Base-by-base conservation (phyloP, 305 asterid genomes). In the Salvia sclarea region DNA sequence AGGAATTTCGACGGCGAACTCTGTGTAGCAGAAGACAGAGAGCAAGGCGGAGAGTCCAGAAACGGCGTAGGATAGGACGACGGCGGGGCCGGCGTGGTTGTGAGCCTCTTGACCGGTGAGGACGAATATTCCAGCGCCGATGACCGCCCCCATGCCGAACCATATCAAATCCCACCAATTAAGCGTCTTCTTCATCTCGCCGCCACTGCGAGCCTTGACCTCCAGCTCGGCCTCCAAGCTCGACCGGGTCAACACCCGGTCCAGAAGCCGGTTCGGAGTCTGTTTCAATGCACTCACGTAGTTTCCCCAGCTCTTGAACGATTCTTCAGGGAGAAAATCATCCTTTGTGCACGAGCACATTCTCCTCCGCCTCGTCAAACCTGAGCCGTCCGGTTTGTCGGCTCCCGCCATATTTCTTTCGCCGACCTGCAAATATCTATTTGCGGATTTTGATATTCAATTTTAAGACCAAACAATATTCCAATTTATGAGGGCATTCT, bases 61-160 rank as follows among this genome's bases (percentile, higher is more conserved):
- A 17, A 90, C 74, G 0, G 76, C 88, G 66, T 76, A 91, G 4
- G 96, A 91, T 0, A 91, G 72, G 24, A 91, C 89, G 43, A 88
- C 95, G 16, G 97, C 89, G 1, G 96, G 96, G 24, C 97, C 97
- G 28, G 96, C 91, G n/a, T 49, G 63, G 0, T 45, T 3, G 17
- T 35, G 61, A 0, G 96, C 96, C 81, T 88, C 97, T 12, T 61
- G 83, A 1, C 95, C 96, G 20, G 95, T 88, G 64, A 91, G 90
- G 17, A 91, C 96, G 67, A 91, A 91, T 56, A 91, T 87, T 10
- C 97, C 96, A 21, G 97, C 86, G 14, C 96, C 96, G 66, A 91
- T 85, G 33, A 91, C 95, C 12, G 95, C 91, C 3, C 97, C 97
- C 86, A 91, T 81, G 13, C 97, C 97, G 53, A 91, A 87, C 96